phyloP scores from a whole-genome alignment of 257 asterid genomes.

The Ophiorrhiza pumila region DNA sequence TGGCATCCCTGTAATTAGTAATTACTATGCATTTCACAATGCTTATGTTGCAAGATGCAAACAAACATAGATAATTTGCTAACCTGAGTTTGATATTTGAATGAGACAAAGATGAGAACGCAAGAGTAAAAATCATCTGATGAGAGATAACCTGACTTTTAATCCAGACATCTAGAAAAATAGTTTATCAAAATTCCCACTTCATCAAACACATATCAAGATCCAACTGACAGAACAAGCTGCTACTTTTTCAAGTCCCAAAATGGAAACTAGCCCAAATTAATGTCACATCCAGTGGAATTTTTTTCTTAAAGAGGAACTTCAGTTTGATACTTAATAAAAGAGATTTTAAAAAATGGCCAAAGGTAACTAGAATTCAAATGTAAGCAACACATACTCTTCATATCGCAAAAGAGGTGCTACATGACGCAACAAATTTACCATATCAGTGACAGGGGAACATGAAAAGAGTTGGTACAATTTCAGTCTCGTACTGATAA shows the following conservation, averaged over 20 bases:
- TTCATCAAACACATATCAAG: not conserved
- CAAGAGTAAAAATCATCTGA: too few species aligned
- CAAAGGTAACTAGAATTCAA: not conserved
- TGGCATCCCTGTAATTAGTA: too few species aligned
- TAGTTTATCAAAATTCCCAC: not conserved
- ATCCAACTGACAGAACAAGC: too few species aligned
- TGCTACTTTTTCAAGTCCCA: not conserved
- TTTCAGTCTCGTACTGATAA: not conserved
- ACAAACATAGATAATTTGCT: too few species aligned
- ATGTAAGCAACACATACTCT: not conserved
- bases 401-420: not conserved
- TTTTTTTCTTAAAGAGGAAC: too few species aligned
- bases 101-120: not conserved
- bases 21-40: too few species aligned
- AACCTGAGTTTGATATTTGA: not conserved
- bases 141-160: too few species aligned
- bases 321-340: too few species aligned
- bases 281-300: not conserved
- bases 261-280: not conserved
- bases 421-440: not conserved
- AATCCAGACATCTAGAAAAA: too few species aligned
- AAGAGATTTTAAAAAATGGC: not conserved
- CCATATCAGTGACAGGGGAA: not conserved
- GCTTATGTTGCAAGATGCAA: not conserved
- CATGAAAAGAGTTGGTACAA: not conserved